These are phyloP conservation scores for Chimonanthus praecox DNA, from an alignment of 164 flowering plant species.

Conservation along the genomic window DNA sequence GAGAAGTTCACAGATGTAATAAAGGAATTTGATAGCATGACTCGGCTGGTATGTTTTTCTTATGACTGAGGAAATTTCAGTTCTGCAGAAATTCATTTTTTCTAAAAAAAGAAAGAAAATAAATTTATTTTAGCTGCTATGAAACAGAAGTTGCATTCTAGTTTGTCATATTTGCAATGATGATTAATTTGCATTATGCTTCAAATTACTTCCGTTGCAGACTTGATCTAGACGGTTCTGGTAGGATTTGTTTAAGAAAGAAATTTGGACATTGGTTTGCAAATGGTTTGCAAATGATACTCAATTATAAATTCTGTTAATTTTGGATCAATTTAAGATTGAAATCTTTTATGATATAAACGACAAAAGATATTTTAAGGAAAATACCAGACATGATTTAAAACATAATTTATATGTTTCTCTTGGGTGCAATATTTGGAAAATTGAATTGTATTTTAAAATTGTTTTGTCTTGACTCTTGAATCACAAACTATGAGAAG, in stretches of 20 bases:
- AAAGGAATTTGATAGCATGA: slow-evolving; percentile 94
- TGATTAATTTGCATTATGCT: background rate
- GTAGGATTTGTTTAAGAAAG: background rate
- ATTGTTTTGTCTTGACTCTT: too few relatives aligned
- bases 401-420: too few relatives aligned
- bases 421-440: too few relatives aligned
- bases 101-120: too few relatives aligned
- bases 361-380: too few relatives aligned
- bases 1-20: slow-evolving; percentile 65
- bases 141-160: background rate
- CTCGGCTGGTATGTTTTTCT: slow-evolving; percentile 53
- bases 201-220: background rate
- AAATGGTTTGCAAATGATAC: background rate
- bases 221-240: background rate
- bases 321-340: too few relatives aligned
- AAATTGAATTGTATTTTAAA: too few relatives aligned
- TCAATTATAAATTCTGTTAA: too few relatives aligned
- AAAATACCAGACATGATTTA: too few relatives aligned
- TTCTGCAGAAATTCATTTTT: background rate
- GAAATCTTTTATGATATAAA: too few relatives aligned
- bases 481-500: too few relatives aligned
- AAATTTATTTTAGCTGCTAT: background rate
- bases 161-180: background rate
- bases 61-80: background rate
- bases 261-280: background rate